These are phyloP conservation scores for Hymenoscyphus fraxineus DNA, from an alignment of 2,329 filamentous ascomycete genomes.

Conservation along the genomic window DNA sequence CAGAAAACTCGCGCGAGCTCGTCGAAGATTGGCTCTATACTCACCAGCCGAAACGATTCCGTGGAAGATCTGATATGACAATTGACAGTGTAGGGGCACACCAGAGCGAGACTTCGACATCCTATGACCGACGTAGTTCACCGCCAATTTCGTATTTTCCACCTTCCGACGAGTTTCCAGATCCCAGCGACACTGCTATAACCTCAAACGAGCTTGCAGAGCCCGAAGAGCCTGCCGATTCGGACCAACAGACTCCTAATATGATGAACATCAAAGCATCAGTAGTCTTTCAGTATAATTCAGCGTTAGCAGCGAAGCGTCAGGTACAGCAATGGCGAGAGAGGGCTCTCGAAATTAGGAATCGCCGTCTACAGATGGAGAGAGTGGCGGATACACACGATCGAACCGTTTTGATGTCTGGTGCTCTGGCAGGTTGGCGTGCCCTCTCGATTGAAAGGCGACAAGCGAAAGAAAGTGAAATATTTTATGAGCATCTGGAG, in stretches of 20 bases:
- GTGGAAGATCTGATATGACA: conserved; percentile 28
- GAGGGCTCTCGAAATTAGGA: conserved; percentile 32
- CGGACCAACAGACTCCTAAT: conserved; percentile 12
- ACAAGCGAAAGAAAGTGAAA: conserved; percentile 41
- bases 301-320: conserved; percentile 16
- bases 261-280: conserved; percentile 27
- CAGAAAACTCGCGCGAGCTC: conserved; percentile 12
- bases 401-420: conserved; percentile 46
- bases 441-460: conserved; percentile 32
- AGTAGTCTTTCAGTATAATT: conserved; percentile 26
- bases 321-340: conserved; percentile 29
- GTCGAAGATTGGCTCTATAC: conserved; percentile 30
- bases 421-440: conserved; percentile 50
- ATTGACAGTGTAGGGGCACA: conserved; percentile 28
- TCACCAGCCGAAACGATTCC: conserved; percentile 16
- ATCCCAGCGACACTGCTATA: conserved; percentile 25
- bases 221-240: conserved; percentile 8
- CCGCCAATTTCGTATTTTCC: conserved; percentile 13
- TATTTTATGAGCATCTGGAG: conserved; percentile 54
- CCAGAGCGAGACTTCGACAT: conserved; percentile 19
- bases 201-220: conserved; percentile 25
- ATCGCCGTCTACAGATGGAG: conserved; percentile 39
- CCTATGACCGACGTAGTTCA: conserved; percentile 7
- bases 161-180: conserved; percentile 22
- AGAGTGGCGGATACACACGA: conserved; percentile 47